Base-by-base conservation (phyloP, 768 basidiomycete species). In the Boletus rubropictus region DNA sequence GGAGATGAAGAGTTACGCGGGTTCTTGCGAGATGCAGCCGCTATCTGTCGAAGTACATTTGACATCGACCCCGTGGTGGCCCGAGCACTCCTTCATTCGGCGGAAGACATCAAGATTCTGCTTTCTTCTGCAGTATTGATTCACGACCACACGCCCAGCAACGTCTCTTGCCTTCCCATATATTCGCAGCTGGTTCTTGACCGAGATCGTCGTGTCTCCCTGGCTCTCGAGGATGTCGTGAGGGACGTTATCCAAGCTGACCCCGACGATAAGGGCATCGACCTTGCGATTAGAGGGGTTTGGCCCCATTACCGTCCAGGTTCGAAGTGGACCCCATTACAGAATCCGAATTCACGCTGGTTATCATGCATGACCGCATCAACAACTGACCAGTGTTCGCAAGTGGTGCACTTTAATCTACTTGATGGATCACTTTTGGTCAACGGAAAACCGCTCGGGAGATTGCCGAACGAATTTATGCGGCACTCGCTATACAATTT, bases 31-130 rank as follows among this genome's bases (percentile, higher is more conserved):
- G 69, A 72, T 38, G 60, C 67, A 27, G 73, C 72, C 1, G 58
- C 62, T 2, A 63, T 64, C 14, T 77, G 75, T 53, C 63, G 74
- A 17, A 56, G 61, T 17, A 63, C 54, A 0, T 64, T 63, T n/a
- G 54, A 70, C 29, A 63, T 66, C 0, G 62, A 56, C 28, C 29
- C 48, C 3, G 21, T 31, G 0, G 17, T 54, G 34, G 27, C 47
- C 5, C 39, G 10, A 1, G n/a, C 15, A 8, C 42, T 66, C 2
- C 48, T 71, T n/a, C 17, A 17, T 9, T 54, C 53, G 1, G 38
- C 46, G 11, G 45, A 46, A 18, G 69, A 71, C 22, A 22, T 68
- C n/a, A 42, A 51, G 0, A 17, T 53, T 22, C 44, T 62, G 11
- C 41, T 63, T 12, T 54, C 61, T n/a, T 64, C 54, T 17, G 49